These are phyloP conservation scores for Cornus florida DNA, from an alignment of 148 eudicot genomes.

Conservation along the genomic window DNA sequence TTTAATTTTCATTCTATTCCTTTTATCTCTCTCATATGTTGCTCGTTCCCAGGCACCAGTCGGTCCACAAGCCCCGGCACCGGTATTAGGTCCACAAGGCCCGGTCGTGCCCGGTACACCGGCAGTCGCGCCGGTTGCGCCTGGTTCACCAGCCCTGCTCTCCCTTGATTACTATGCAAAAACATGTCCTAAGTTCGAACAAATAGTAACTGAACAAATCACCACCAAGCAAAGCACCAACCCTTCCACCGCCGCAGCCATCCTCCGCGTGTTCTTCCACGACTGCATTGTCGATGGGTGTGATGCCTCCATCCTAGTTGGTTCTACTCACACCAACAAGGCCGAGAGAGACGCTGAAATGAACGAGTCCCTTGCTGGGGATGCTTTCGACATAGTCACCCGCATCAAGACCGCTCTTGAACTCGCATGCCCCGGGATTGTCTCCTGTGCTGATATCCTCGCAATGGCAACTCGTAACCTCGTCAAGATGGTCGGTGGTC, in stretches of 20 bases:
- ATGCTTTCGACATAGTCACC: conserved; percentile 19
- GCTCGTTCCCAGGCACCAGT: background rate
- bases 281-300: conserved; percentile 22
- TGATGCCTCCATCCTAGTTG: conserved; percentile 18
- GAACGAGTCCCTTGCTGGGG: conserved; percentile 21
- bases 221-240: conserved; percentile 16
- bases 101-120: too few relatives aligned
- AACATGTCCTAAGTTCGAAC: conserved; percentile 15
- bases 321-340: conserved; percentile 16
- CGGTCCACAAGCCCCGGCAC: too few relatives aligned
- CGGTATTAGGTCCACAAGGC: too few relatives aligned
- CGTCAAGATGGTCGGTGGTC: conserved; percentile 18
- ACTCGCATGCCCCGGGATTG: conserved; percentile 16
- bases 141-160: background rate
- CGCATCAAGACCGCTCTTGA: conserved; percentile 19
- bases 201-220: conserved; percentile 14
- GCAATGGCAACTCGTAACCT: conserved; percentile 16
- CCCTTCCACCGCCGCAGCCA: conserved; percentile 25
- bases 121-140: too few relatives aligned
- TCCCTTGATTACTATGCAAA: conserved; percentile 4
- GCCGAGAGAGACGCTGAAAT: conserved; percentile 26
- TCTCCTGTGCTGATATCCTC: conserved; percentile 21
- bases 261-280: conserved; percentile 25
- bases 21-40: background rate
- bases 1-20: background rate